Evolutionary conservation across 2,329 filamentous ascomycete genomes (phyloP), one percentile per base, ranked within the genome.

Genomic region (Pseudogymnoascus sp.): DNA sequence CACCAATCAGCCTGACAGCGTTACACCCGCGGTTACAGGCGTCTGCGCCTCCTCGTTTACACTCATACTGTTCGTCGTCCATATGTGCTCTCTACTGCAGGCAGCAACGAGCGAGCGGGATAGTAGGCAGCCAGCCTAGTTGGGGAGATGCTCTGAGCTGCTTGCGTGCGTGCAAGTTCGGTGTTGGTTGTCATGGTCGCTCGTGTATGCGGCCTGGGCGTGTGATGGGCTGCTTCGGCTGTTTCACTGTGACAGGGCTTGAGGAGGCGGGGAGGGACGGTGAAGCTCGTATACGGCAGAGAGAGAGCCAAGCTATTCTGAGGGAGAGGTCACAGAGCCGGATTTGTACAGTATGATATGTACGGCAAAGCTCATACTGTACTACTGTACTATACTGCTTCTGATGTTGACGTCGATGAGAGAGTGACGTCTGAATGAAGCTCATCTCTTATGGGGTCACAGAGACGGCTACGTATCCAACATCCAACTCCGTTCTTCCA

Each of bases 11-110:
- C 46, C 46, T 12, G 46, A 5, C 46, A 34, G 46, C 46, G 25
- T 56, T 56, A 34, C 46, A 56, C 46, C 46, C n/a, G 46, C 46
- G 46, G 46, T 56, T 56, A 56, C 46, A 56, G 46, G 46, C 46
- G 46, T 56, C 46, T 56, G 25, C 46, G 46, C 46, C 46, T 56
- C 46, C 25, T 34, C 46, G 46, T 56, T 56, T 56, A 56, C 25
- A 10, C 25, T 12, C 46, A 18, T 31, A 56, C n/a, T 56, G 46
- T 34, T 56, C 25, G 46, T 34, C 25, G n/a, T 16, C 25, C 23
- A 53, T 16, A 16, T 31, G 23, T 23, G 42, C n/a, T 8, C 18
- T 46, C 21, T 46, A 21, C n/a, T 56, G 10, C 7, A 31, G 46
- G 46, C 44, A 50, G 46, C 44, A 50, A 44, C 40, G 44, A 50